phyloP scores from a whole-genome alignment of 108 stramenopile species.

The Cyclostephanos invisitatus region DNA sequence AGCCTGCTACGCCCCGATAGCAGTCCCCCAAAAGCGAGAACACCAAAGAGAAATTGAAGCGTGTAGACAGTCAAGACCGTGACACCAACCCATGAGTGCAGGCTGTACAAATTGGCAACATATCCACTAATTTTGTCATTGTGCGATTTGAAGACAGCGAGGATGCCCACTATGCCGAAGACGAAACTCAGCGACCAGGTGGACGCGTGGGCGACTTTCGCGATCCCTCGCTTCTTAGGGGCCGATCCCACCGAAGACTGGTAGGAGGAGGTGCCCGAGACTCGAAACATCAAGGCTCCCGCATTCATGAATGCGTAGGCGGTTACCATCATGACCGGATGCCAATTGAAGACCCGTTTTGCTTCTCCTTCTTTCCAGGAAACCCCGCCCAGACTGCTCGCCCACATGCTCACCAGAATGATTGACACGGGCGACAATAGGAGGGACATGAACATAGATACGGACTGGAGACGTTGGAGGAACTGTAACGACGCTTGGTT shows the following conservation, averaged over 20 bases:
- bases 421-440: conserved; percentile 30
- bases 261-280: conserved; percentile 30
- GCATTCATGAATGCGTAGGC: conserved; percentile 74
- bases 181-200: conserved; percentile 58
- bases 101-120: conserved; percentile 77
- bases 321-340: conserved; percentile 74
- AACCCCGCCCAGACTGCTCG: conserved; percentile 47
- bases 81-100: conserved; percentile 81
- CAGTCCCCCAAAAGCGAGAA: conserved; percentile 44
- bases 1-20: conserved; percentile 23
- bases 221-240: conserved; percentile 28
- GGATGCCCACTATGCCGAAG: conserved; percentile 53
- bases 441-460: conserved; percentile 21
- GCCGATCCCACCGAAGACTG: conserved; percentile 7
- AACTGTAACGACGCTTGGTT: not conserved
- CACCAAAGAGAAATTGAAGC: conserved; percentile 53
- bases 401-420: conserved; percentile 46
- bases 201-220: conserved; percentile 55
- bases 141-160: conserved; percentile 74
- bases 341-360: conserved; percentile 81
- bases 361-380: conserved; percentile 55
- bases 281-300: conserved; percentile 58
- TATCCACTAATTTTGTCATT: conserved; percentile 64
- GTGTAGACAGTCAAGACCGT: conserved; percentile 54
- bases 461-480: conserved; percentile 30